A percentile compares a stretch with the other conserved stretches of the same genome.
Conservation (phyloP, 2,329 filamentous ascomycete genomes). For the Metarhizium anisopliae region DNA sequence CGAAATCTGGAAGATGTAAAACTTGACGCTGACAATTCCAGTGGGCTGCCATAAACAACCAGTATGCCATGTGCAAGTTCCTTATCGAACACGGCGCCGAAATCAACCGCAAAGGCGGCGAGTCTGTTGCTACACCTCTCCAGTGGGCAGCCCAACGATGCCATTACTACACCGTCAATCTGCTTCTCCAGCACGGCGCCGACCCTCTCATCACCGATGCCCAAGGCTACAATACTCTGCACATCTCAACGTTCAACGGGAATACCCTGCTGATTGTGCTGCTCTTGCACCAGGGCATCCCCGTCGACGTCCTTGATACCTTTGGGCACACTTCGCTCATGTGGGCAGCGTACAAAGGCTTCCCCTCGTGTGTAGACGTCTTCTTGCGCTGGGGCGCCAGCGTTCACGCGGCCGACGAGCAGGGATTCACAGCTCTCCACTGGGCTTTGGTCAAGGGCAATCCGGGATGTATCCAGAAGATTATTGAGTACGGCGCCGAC, state of each 20-base stretch:
- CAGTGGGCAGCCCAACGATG: conserved; percentile 97
- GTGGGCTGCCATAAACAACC: conserved; percentile 99
- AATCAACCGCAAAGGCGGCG: conserved; percentile 91
- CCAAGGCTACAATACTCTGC: conserved; percentile 95
- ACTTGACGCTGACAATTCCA: conserved; percentile 30
- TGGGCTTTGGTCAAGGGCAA: conserved; percentile 96
- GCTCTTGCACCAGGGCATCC: conserved; percentile 88
- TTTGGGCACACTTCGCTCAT: conserved; percentile 92
- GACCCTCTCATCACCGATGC: conserved; percentile 88
- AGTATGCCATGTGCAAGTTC: conserved; percentile 94
- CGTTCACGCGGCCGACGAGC: conserved; percentile 81
- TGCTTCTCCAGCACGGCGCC: conserved; percentile 83
- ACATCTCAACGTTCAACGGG: conserved; percentile 94
- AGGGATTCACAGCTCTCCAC: conserved; percentile 88
- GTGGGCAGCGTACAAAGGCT: conserved; percentile 99
- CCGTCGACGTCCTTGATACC: conserved; percentile 80
- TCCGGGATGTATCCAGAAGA: conserved; percentile 79
- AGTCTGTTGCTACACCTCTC: conserved; percentile 85
- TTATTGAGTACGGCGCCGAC: conserved; percentile 92
- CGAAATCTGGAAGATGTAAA: too few species aligned
- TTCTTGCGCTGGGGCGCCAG: conserved; percentile 93
- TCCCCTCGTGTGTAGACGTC: conserved; percentile 81
- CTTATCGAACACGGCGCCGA: conserved; percentile 77
- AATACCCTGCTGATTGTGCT: conserved; percentile 86
- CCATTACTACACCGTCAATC: conserved; percentile 92